Evolutionary conservation across 495 filamentous ascomycete genomes (phyloP).

Genomic region (Penicillium arizonense): DNA sequence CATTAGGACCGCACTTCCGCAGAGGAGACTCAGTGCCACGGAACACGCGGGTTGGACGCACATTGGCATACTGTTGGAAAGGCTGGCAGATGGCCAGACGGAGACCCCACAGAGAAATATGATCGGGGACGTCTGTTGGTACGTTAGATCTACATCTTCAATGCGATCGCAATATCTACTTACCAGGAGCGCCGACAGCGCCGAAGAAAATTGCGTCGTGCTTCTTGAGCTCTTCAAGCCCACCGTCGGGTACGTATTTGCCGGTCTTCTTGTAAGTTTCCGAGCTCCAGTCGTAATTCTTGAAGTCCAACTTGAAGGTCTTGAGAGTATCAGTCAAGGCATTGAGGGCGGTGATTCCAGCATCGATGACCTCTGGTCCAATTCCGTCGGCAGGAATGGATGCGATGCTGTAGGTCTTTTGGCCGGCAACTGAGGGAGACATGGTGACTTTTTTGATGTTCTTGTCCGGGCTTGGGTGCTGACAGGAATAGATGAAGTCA

Average conservation of each 20-base stretch:
- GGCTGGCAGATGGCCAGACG: constrained; percentile 55
- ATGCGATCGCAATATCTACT: neutral
- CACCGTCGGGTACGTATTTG: constrained; percentile 54
- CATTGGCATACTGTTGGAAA: constrained; percentile 56
- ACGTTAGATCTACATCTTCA: constrained; percentile 6
- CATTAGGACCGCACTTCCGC: constrained; percentile 35
- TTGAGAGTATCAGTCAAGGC: constrained; percentile 40
- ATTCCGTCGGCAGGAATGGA: constrained; percentile 56
- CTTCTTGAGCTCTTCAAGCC: constrained; percentile 49
- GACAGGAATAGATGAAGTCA: constrained; percentile 5
- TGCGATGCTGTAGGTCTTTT: constrained; percentile 45
- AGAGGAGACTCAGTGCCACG: constrained; percentile 50
- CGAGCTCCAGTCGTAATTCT: constrained; percentile 51
- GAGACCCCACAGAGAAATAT: constrained; percentile 56
- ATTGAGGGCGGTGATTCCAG: constrained; percentile 45
- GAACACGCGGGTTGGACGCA: constrained; percentile 51
- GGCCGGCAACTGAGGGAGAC: constrained; percentile 14
- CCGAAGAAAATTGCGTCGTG: constrained; percentile 58
- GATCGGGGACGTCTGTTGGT: constrained; percentile 52
- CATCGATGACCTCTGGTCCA: constrained; percentile 52
- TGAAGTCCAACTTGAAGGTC: constrained; percentile 50
- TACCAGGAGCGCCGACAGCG: constrained; percentile 55
- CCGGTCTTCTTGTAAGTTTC: constrained; percentile 53
- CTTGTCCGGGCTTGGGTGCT: neutral
- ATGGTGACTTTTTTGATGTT: constrained; percentile 6